These are phyloP conservation scores for Ophiosphaerella korrae DNA, from an alignment of 2,329 filamentous ascomycete species.

Conservation along the genomic window DNA sequence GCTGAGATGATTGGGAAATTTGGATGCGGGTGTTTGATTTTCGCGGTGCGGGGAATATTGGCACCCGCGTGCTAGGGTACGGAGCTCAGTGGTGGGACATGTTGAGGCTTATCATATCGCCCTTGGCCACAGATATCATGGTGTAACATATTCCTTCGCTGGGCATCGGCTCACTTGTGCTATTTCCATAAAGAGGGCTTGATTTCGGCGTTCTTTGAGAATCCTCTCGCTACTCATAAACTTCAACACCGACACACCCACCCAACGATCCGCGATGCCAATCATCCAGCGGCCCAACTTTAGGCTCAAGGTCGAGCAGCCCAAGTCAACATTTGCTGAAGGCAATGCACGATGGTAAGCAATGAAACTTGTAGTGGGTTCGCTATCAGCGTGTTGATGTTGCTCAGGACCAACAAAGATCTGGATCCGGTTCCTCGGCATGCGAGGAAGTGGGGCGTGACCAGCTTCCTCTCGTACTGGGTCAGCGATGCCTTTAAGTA, in stretches of 20 bases:
- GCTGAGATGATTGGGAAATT: too few relatives aligned
- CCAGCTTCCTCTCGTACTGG: conserved; percentile 58
- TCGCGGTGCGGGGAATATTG: too few relatives aligned
- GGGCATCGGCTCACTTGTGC: background rate
- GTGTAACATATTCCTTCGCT: conserved; percentile 4
- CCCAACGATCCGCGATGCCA: conserved; percentile 27
- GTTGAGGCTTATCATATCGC: conserved; percentile 15
- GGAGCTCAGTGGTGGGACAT: too few relatives aligned
- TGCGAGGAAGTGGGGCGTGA: conserved; percentile 53
- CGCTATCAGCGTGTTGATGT: background rate
- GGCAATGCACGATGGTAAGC: conserved; percentile 44
- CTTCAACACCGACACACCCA: background rate
- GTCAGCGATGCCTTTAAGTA: conserved; percentile 59
- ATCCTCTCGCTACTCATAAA: background rate
- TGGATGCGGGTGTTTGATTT: too few relatives aligned
- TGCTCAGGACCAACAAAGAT: conserved; percentile 54
- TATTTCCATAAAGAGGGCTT: too few relatives aligned
- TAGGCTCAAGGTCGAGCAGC: conserved; percentile 51
- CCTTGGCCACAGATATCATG: conserved; percentile 8
- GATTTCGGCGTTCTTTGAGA: too few relatives aligned
- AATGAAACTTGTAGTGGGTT: background rate
- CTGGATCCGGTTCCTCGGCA: conserved; percentile 55
- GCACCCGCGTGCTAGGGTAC: too few relatives aligned
- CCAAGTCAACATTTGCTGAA: conserved; percentile 53
- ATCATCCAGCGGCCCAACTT: conserved; percentile 46